A percentile compares a stretch with the other conserved stretches of the same genome.
Evolutionary conservation across 441 rosid genomes (phyloP).

Genomic region (Kokia cookei): DNA sequence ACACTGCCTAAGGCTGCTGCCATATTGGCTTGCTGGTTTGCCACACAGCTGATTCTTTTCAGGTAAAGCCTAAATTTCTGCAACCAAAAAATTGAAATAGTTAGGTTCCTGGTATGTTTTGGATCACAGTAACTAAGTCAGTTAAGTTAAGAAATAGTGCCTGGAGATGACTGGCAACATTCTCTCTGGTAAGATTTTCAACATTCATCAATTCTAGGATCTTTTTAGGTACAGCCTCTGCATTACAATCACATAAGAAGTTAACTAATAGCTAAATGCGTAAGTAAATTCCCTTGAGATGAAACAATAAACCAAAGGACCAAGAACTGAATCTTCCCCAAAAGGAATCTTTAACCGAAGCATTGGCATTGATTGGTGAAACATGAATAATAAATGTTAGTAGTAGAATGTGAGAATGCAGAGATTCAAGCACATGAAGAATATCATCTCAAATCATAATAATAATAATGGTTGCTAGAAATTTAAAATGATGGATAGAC

Average conservation of each 20-base stretch:
- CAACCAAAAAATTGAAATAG: slow-evolving; percentile 9
- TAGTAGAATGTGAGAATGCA: not conserved
- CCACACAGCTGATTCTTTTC: slow-evolving; percentile 48
- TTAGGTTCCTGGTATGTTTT: slow-evolving; percentile 1
- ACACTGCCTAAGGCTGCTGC: slow-evolving; percentile 45
- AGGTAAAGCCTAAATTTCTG: slow-evolving; percentile 92
- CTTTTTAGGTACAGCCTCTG: slow-evolving; percentile 75
- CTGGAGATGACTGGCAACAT: slow-evolving; percentile 70
- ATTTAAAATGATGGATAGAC: not conserved
- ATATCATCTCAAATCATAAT: not conserved
- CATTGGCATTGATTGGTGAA: not conserved
- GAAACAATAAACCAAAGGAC: not conserved
- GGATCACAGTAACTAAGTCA: not conserved
- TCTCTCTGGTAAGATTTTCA: slow-evolving; percentile 62
- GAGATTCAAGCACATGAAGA: not conserved
- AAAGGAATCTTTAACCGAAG: not conserved
- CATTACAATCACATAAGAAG: slow-evolving; percentile 2
- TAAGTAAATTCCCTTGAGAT: not conserved
- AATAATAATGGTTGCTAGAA: not conserved
- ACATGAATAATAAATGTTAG: not conserved
- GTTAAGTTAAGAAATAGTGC: slow-evolving; percentile 18
- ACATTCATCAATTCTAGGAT: slow-evolving; percentile 67
- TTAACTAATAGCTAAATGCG: not conserved
- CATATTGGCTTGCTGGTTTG: slow-evolving; percentile 44
- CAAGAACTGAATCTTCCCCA: not conserved